A percentile compares a stretch with the other conserved stretches of the same genome.
Conservation (phyloP, 1,139 yeast species). For the Taiozyma sp. region DNA sequence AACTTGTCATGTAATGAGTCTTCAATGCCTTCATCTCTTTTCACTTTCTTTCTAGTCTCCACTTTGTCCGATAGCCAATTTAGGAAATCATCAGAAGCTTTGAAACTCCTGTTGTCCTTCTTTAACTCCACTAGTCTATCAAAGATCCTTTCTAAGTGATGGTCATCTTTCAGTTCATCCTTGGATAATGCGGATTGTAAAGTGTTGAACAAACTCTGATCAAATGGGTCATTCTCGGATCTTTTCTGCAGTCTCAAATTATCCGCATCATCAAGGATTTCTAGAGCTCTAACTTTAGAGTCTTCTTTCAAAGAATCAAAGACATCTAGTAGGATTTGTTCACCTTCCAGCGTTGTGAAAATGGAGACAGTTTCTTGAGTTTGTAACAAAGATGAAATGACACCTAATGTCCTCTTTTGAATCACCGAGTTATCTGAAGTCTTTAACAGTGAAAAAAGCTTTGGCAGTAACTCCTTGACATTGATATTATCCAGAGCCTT, state of each 20-base stretch:
- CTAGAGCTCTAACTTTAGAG: slow-evolving; percentile 22
- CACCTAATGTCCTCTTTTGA: slow-evolving; percentile 45
- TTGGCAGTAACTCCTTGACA: slow-evolving; percentile 10
- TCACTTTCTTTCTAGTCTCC: slow-evolving; percentile 31
- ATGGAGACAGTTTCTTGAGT: slow-evolving; percentile 17
- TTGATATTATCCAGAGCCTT: slow-evolving; percentile 44
- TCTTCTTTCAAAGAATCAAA: slow-evolving; percentile 21
- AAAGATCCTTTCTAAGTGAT: slow-evolving; percentile 40
- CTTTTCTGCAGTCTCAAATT: slow-evolving; percentile 10
- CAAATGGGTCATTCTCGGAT: slow-evolving; percentile 7
- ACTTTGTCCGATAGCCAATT: slow-evolving; percentile 61
- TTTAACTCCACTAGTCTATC: slow-evolving; percentile 37
- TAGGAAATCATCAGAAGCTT: slow-evolving; percentile 36
- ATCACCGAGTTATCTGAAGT: slow-evolving; percentile 24
- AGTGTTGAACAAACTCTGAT: slow-evolving; percentile 9
- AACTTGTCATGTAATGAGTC: slow-evolving; percentile 39
- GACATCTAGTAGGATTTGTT: slow-evolving; percentile 13
- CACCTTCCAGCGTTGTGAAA: slow-evolving; percentile 14
- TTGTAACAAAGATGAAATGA: slow-evolving; percentile 40
- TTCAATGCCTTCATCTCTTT: slow-evolving; percentile 26
- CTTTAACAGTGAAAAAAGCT: slow-evolving; percentile 23
- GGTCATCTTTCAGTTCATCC: slow-evolving; percentile 29
- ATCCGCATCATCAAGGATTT: slow-evolving; percentile 23
- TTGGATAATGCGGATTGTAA: slow-evolving; percentile 21
- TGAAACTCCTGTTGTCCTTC: slow-evolving; percentile 19